Evolutionary conservation across 257 asterid genomes (phyloP), one percentile per base, ranked within the genome.

Genomic region (Dorcoceras hygrometricum): DNA sequence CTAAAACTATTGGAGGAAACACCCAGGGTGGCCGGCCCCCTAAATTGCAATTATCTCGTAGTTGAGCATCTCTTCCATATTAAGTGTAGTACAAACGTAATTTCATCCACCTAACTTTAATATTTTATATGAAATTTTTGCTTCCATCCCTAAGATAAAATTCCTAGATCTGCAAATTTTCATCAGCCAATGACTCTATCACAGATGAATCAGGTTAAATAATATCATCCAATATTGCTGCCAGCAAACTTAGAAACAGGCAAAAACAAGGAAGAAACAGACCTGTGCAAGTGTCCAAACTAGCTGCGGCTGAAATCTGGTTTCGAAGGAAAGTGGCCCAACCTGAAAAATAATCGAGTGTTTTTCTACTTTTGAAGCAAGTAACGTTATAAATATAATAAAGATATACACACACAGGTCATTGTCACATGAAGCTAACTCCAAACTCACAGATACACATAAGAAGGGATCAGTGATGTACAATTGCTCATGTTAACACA

Each of bases 271-370:
- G 62, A 20, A 25, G 59, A 62, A 63, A 66, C 57, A 51, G 19
- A 94, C 98, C 96, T 94, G 95, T 67, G 88, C 96, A 54, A 90
- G 91, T 72, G 91, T 77, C 99, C 99, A 88, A 65, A 94, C 76
- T 43, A 94, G 96, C 80, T 83, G 85, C 23, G 87, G 84, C 84
- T 73, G 97, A 77, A 90, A 88, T 63, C 72, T 83, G 78, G 96
- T 90, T 57, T 78, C 73, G 72, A 81, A 94, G 53, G 95, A 85
- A 75, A 84, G 65, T 63, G 95, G 98, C 66, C 90, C 98, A 68
- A 85, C 98, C 99, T 90, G 84, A 79, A 82, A n/a, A 60, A 76
- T 43, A 29, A 61, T n/a, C 25, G 36, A 75, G 57, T 69, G 68
- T 34, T 51, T 5, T 58, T 23, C 27, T 56, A 76, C 56, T 27